Evolutionary conservation across 495 filamentous ascomycete genomes (phyloP).

Genomic region (Hyphodiscus hymeniophilus): DNA sequence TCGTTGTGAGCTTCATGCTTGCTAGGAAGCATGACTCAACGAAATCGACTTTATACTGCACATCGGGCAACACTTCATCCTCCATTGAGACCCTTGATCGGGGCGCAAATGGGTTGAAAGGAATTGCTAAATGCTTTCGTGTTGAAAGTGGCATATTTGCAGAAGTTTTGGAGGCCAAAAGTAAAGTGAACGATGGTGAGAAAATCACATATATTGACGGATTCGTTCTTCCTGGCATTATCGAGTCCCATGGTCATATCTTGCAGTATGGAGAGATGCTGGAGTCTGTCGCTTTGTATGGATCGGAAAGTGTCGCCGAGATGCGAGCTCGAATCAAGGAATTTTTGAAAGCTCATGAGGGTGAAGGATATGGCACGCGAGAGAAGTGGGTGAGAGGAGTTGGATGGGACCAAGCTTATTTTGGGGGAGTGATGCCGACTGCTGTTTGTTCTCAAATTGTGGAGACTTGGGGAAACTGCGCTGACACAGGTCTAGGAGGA

Average conservation of each 20-base stretch:
- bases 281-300: conserved; percentile 51
- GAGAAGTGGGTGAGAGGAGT: conserved; percentile 52
- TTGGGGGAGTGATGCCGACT: conserved; percentile 50
- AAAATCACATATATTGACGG: conserved; percentile 20
- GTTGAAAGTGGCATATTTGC: conserved; percentile 25
- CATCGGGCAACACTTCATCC: conserved; percentile 23
- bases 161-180: conserved; percentile 12
- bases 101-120: neutral
- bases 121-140: conserved; percentile 34
- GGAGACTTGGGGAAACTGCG: neutral
- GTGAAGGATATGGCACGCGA: conserved; percentile 18
- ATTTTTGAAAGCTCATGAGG: conserved; percentile 37
- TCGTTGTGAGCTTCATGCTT: conserved; percentile 17
- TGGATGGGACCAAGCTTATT: conserved; percentile 56
- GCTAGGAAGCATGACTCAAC: neutral
- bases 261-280: conserved; percentile 56
- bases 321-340: conserved; percentile 35
- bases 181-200: conserved; percentile 4
- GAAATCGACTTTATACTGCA: conserved; percentile 15
- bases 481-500: conserved; percentile 28
- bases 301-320: conserved; percentile 38
- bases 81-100: conserved; percentile 30
- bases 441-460: conserved; percentile 35
- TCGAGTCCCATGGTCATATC: conserved; percentile 59
- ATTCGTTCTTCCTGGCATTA: conserved; percentile 49